Evolutionary conservation across 2,329 filamentous ascomycete genomes (phyloP).

Genomic region (Fusarium xylarioides): DNA sequence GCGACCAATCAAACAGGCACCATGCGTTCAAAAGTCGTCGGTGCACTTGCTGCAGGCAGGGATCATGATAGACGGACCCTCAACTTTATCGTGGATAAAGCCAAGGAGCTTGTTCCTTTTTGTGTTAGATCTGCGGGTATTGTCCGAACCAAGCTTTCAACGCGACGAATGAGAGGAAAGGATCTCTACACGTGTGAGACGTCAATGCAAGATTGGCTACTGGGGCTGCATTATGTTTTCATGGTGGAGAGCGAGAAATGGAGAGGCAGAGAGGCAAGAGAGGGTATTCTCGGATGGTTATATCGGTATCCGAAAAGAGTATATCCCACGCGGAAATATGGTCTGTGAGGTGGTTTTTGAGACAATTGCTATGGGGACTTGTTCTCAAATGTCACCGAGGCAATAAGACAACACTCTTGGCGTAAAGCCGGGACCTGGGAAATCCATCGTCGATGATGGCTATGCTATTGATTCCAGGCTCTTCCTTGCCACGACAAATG

Average conservation of each 20-base stretch:
- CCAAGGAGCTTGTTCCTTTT: slow-evolving; percentile 17
- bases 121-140: slow-evolving; percentile 20
- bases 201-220: slow-evolving; percentile 38
- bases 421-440: neutral
- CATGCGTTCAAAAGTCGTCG: slow-evolving; percentile 12
- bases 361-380: neutral
- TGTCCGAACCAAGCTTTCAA: slow-evolving; percentile 1
- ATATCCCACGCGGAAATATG: neutral
- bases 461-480: neutral
- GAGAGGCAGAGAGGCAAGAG: neutral
- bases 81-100: slow-evolving; percentile 40
- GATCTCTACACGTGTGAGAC: slow-evolving; percentile 33
- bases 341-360: neutral
- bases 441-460: neutral
- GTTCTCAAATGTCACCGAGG: neutral
- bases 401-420: neutral
- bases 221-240: neutral
- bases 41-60: slow-evolving; percentile 11
- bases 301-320: slow-evolving; percentile 7
- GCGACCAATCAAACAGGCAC: slow-evolving; percentile 21
- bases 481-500: neutral
- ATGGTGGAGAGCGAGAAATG: neutral
- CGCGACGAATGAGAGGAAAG: slow-evolving; percentile 4
- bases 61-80: neutral
- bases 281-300: neutral